phyloP scores from a whole-genome alignment of 768 basidiomycete genomes.

The Megacollybia marginata region DNA sequence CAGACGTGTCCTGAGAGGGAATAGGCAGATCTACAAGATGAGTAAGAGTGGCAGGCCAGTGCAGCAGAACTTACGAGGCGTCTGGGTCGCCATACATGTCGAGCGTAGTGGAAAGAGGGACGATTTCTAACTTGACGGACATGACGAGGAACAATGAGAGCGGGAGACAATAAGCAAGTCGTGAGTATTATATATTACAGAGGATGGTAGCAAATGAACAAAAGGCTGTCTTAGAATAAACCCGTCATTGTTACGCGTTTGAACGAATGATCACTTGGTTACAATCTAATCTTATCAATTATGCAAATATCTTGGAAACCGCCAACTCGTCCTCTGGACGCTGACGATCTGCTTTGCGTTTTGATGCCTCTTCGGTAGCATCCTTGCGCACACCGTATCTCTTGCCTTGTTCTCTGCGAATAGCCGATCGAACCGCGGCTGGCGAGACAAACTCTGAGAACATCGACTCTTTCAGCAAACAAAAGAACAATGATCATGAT shows the following conservation, averaged over 20 bases:
- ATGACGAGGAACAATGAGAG: constrained; percentile 28
- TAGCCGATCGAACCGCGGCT: constrained; percentile 63
- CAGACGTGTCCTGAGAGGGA: constrained; percentile 80
- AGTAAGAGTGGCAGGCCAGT: constrained; percentile 3
- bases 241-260: no score
- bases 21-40: constrained; percentile 59
- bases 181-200: not conserved
- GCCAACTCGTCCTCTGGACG: constrained; percentile 73
- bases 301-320: constrained; percentile 87
- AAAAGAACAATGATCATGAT: not conserved
- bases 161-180: constrained; percentile 2
- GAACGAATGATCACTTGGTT: no score
- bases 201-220: not conserved
- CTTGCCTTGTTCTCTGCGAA: constrained; percentile 65
- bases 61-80: constrained; percentile 39
- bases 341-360: constrained; percentile 56
- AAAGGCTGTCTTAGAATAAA: no score
- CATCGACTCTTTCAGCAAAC: constrained; percentile 1
- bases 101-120: constrained; percentile 47
- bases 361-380: constrained; percentile 57
- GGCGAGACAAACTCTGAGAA: constrained; percentile 86
- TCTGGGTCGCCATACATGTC: constrained; percentile 70
- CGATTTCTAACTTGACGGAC: constrained; percentile 60
- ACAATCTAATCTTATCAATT: constrained; percentile 13
- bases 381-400: constrained; percentile 82